Base-by-base conservation (phyloP, 2,329 filamentous ascomycete genomes). In the Penicillium rolfsii region DNA sequence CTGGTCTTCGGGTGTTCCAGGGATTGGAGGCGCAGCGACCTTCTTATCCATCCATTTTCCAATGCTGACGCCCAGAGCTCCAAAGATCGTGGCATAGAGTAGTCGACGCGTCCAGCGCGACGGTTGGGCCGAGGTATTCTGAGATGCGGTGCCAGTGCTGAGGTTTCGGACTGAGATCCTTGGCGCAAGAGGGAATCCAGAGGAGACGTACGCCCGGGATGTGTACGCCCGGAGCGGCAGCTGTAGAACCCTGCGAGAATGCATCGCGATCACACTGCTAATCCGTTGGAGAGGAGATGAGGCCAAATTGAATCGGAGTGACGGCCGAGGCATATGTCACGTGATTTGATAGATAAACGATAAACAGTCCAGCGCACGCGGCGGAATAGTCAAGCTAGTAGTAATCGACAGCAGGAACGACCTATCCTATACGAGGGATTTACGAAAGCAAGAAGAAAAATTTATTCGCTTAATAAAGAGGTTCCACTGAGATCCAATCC, bases 21-120 rank as follows among this genome's bases (percentile, higher is more conserved):
- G 76, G 36, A 67, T 59, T 54, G 70, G 62, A 11, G 73, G 73
- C 11, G 58, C 58, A n/a, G 66, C 55, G 22, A 72, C 35, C 28
- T 66, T 68, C 24, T 63, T 59, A 45, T 71, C 68, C 49, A 72
- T 59, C 55, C 54, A 61, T 62, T 70, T 70, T 9, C 71, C 73
- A 12, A 58, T 57, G 5, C 57, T 59, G n/a, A 71, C 58, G 24
- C 77, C 77, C 5, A 78, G 50, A 9, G 59, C 56, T 12, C 72
- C 73, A 61, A 79, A 79, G 5, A 77, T 62, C 11, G 66, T 66
- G 5, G 67, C 67, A 61, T 77, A 79, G 19, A 76, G 48, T 26
- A 75, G 56, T 43, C 74, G 73, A 43, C 77, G 76, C 26, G 67
- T 69, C 75, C 75, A 77, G 65, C 65, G 71, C 53, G 68, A 72